Percentiles rank a stretch among this genome's conserved stretches.
phyloP scores from a whole-genome alignment of 331 rosid species.

The Acacia pycnantha region DNA sequence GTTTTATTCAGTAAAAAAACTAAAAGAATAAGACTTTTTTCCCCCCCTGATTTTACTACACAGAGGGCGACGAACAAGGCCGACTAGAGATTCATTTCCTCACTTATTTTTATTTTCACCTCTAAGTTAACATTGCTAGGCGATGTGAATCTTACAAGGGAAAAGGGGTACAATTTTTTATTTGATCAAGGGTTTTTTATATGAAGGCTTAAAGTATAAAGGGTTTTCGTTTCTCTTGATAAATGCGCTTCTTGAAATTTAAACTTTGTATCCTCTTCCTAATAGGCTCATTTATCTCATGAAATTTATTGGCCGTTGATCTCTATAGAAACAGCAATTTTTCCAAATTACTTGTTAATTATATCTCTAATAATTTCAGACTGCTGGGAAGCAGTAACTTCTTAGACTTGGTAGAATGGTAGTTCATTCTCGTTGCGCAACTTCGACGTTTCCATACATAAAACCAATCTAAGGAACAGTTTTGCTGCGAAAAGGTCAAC shows the following conservation, averaged over 20 bases:
- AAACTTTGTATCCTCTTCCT: too few relatives aligned
- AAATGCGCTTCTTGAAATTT: too few relatives aligned
- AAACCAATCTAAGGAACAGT: background rate
- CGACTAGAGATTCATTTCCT: background rate
- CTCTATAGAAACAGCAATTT: too few relatives aligned
- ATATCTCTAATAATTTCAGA: background rate
- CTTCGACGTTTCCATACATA: background rate
- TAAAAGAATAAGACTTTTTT: background rate
- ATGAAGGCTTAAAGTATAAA: too few relatives aligned
- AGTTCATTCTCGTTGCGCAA: background rate
- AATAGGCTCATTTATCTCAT: too few relatives aligned
- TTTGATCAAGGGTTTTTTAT: too few relatives aligned
- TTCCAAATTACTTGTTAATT: background rate
- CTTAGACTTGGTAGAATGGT: background rate
- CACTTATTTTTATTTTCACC: background rate
- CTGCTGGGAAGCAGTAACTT: background rate
- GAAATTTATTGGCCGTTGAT: background rate
- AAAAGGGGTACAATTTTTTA: background rate
- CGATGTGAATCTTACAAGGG: background rate
- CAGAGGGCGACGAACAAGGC: background rate
- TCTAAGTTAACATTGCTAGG: background rate
- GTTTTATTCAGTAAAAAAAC: background rate
- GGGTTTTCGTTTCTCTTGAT: fast-evolving
- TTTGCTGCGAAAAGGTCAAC: background rate
- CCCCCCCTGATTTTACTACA: background rate